Base-by-base conservation (phyloP, 495 filamentous ascomycete genomes). In the Annulohypoxylon maeteangense region DNA sequence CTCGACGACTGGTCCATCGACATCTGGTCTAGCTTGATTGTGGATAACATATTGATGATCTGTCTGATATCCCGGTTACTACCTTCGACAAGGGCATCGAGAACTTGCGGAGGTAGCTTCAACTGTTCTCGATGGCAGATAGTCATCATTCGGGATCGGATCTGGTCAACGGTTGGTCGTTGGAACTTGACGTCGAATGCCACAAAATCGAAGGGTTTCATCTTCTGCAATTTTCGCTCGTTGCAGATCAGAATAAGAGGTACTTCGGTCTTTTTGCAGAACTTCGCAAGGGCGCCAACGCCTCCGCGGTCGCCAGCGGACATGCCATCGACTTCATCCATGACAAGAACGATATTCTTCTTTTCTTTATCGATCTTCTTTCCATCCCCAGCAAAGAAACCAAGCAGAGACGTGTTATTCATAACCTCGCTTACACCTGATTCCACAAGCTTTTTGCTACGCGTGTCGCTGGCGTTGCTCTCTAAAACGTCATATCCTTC, bases 291-390 rank as follows among this genome's bases (percentile, higher is more conserved):
- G 32, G 96, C 95, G 20, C 94, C 95, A 42, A 99, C 96, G 76
- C 95, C 95, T 70, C 95, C 95, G 45, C 95, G 89, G 78, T 99
- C 95, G 72, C 95, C 95, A 44, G 94, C 94, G 50, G 94, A 97
- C 95, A 99, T 99, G 34, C 95, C 95, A 75, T 99, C 95, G 5
- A 99, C 95, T 79, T 99, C 95, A 73, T 99, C 95, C 96, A 99
- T 98, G 82, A 99, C 91, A 11, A 99, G 83, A 7, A 97, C 92
- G 25, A 98, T 87, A 65, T 97, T 97, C 82, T 94, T 95, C 80
- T 94, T 98, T 20, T 83, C 85, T 29, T 82, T 81, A 58, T 98
- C 90, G 4, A 97, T 89, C 63, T 91, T 87, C 81, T 94, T 90
- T 40, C 90, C 91, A 47, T 92, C 89, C 14, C 88, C 90, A n/a